Evolutionary conservation across 305 asterid genomes (phyloP).

Genomic region (Withania somnifera): DNA sequence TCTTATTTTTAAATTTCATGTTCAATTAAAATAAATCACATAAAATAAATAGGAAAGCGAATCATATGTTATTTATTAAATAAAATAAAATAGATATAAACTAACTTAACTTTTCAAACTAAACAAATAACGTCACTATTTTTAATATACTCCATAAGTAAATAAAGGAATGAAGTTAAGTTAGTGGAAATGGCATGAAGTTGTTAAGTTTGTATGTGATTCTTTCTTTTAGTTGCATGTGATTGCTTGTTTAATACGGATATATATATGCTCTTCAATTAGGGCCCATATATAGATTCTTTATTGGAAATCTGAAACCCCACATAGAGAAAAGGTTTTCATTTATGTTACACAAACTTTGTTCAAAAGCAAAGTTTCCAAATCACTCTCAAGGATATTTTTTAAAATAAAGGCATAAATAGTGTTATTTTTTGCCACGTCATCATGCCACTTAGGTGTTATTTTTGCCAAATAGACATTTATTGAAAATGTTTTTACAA

Average conservation of each 20-base stretch:
- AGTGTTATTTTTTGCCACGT: background rate
- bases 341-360: background rate
- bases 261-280: background rate
- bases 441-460: background rate
- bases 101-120: too few species aligned
- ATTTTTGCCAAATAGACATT: background rate
- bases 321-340: background rate
- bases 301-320: background rate
- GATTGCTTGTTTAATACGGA: background rate
- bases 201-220: background rate
- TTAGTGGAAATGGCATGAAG: background rate
- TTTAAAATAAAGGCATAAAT: background rate
- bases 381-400: background rate
- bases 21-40: too few species aligned
- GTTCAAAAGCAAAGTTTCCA: background rate
- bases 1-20: too few species aligned
- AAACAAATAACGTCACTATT: too few species aligned
- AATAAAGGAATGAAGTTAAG: too few species aligned
- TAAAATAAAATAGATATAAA: too few species aligned
- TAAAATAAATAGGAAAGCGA: too few species aligned
- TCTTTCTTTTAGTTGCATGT: background rate
- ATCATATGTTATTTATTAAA: too few species aligned
- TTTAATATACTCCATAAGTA: too few species aligned
- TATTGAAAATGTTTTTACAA: background rate
- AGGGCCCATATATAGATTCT: conserved; percentile 1